These are phyloP conservation scores for Pinguiococcus pyrenoidosus DNA, from an alignment of 108 stramenopile genomes.

Conservation along the genomic window DNA sequence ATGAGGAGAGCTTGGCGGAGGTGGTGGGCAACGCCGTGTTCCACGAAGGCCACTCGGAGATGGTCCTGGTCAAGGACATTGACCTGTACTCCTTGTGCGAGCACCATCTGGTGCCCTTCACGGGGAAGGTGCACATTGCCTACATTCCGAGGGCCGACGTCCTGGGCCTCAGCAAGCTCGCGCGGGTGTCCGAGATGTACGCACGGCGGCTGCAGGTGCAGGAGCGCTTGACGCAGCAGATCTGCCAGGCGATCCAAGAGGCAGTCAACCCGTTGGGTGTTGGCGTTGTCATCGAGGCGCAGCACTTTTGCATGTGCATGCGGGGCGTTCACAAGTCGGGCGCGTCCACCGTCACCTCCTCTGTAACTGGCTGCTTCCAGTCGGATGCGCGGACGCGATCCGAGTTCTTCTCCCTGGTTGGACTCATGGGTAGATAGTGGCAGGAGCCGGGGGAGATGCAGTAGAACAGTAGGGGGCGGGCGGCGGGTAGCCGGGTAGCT, in stretches of 20 bases:
- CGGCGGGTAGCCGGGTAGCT: too few species aligned
- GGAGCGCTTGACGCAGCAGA: slow-evolving; percentile 87
- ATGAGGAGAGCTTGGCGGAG: slow-evolving; percentile 47
- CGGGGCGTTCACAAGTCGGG: slow-evolving; percentile 86
- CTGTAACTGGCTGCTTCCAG: slow-evolving; percentile 78
- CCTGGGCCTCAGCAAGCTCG: slow-evolving; percentile 69
- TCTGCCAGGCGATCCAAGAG: slow-evolving; percentile 84
- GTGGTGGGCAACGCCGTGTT: slow-evolving; percentile 85
- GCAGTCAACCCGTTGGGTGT: slow-evolving; percentile 81
- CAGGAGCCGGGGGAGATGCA: too few species aligned
- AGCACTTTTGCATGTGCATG: slow-evolving; percentile 97
- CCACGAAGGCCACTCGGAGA: slow-evolving; percentile 69
- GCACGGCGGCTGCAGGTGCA: slow-evolving; percentile 91
- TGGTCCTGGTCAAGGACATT: slow-evolving; percentile 93
- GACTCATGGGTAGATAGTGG: too few species aligned
- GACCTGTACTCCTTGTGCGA: slow-evolving; percentile 89
- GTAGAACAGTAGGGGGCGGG: too few species aligned
- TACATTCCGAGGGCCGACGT: slow-evolving; percentile 78
- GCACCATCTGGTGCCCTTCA: slow-evolving; percentile 98
- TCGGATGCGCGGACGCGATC: slow-evolving; percentile 66
- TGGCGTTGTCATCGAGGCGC: slow-evolving; percentile 85
- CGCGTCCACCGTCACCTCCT: slow-evolving; percentile 71
- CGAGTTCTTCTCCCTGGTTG: slow-evolving; percentile 81
- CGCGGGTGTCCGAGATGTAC: slow-evolving; percentile 81
- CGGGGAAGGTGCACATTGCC: slow-evolving; percentile 83